Conservation (phyloP, 441 rosid species). For the Arabidopsis hybrid region DNA sequence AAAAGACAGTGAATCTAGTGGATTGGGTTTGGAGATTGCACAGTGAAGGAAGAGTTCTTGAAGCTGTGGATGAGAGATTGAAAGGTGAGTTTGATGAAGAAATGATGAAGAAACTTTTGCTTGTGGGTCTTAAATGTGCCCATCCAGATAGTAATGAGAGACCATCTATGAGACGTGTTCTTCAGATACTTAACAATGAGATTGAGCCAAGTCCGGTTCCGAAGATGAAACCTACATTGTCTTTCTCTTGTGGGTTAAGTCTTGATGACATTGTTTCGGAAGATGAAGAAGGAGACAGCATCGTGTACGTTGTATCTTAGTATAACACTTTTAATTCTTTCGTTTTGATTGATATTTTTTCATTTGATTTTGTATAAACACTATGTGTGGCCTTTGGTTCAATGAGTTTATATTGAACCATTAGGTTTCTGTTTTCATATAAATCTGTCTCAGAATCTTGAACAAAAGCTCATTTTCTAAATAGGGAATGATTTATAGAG, state of each 20-base stretch:
- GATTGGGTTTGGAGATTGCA: conserved; percentile 91
- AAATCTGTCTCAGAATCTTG: conserved; percentile 15
- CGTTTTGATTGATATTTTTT: background rate
- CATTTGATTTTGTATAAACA: conserved; percentile 15
- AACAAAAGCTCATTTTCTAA: background rate
- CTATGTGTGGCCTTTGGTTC: conserved; percentile 52
- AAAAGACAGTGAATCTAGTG: conserved; percentile 83
- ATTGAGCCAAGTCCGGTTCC: conserved; percentile 61
- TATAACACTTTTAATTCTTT: conserved; percentile 45
- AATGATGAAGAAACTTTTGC: conserved; percentile 82
- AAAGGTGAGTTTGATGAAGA: conserved; percentile 62
- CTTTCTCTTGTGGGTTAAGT: conserved; percentile 71
- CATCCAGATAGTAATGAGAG: conserved; percentile 78
- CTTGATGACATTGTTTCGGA: conserved; percentile 88
- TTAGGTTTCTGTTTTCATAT: conserved; percentile 38
- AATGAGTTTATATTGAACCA: conserved; percentile 66
- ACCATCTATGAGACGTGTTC: conserved; percentile 86
- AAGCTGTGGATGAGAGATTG: conserved; percentile 73
- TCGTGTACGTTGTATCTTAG: conserved; percentile 43
- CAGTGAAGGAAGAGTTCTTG: conserved; percentile 70
- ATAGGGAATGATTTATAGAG: conserved; percentile 8
- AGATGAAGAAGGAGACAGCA: conserved; percentile 53
- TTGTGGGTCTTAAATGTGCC: conserved; percentile 82
- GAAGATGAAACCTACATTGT: conserved; percentile 73
- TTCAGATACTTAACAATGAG: conserved; percentile 83